Base-by-base conservation (phyloP, 73 alveolate species). In the Diophrys sp. region DNA sequence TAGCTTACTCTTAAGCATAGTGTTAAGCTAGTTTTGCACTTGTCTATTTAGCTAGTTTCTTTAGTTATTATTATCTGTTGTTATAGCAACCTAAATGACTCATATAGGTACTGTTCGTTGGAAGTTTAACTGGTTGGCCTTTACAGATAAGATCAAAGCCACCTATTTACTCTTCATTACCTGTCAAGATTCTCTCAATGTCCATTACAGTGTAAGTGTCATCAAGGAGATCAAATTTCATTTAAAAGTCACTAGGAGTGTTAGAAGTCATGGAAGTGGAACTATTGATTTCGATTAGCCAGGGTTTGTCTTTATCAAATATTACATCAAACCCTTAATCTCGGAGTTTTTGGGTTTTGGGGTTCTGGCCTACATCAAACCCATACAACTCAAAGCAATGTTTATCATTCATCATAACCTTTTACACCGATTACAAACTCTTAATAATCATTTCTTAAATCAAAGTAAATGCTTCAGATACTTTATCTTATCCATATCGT, bases 101-200 rank as follows among this genome's bases (percentile, higher is more conserved):
- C 80, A 84, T 85, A 88, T 88, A 97, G 53, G 96, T 93, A 69
- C 97, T 90, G 81, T 96, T 97, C 44, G 56, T 54, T 71, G 96
- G 98, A 76, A 91, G 81, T 79, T 94, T 92, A 8, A 94, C 89
- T 11, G 98, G 97, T 1, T 80, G 78, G 0, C 97, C 97, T 85
- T 95, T 94, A 80, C 97, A 98, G 26, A 98, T 95, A 71, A 98
- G 87, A 91, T 98, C 99, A 93, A 98, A 98, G 84, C 99, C 99
- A 24, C 99, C 99, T 1, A 98, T 91, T 83, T 98, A 96, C 71
- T 97, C 99, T 84, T 98, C 99, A 75, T 90, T 94, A 23, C 99
- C 99, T 23, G 98, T 95, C 91, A 98, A 87, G 29, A 93, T 91
- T 77, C 96, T 98, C 85, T 98, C 99, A 69, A 95, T 70, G 73